Conservation (phyloP, 2,329 filamentous ascomycete genomes). For the Colletotrichum plurivorum region DNA sequence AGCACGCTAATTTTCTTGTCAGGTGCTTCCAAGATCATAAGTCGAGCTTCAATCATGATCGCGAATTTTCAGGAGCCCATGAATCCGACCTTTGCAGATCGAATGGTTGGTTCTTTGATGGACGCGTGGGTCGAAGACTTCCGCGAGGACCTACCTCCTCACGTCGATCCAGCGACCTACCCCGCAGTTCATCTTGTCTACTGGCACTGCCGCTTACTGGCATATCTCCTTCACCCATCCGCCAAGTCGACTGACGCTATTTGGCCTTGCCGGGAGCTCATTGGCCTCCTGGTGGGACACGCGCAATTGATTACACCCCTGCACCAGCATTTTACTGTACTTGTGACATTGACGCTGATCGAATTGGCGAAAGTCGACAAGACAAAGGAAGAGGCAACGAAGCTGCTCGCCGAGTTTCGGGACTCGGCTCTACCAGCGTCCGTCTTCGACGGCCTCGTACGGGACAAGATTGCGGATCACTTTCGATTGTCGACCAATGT, state of each 20-base stretch:
- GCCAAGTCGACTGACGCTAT: conserved; percentile 70
- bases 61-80: conserved; percentile 43
- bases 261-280: conserved; percentile 71
- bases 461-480: conserved; percentile 64
- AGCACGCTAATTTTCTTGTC: conserved; percentile 2
- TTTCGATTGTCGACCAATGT: conserved; percentile 47
- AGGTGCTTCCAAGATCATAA: conserved; percentile 72
- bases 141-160: conserved; percentile 73
- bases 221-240: conserved; percentile 71
- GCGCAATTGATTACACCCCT: conserved; percentile 72
- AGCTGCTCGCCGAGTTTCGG: conserved; percentile 68
- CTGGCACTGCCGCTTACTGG: conserved; percentile 78
- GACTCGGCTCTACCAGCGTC: conserved; percentile 62
- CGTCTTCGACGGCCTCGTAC: conserved; percentile 69
- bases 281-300: conserved; percentile 69
- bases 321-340: conserved; percentile 75
- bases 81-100: conserved; percentile 27
- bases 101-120: conserved; percentile 63
- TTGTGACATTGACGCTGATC: conserved; percentile 72
- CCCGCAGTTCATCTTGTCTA: conserved; percentile 77
- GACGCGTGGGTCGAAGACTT: conserved; percentile 75
- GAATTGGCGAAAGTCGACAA: conserved; percentile 70
- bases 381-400: conserved; percentile 70
- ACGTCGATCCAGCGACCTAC: conserved; percentile 65
- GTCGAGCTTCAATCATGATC: conserved; percentile 55